phyloP scores from a whole-genome alignment of 192 early-diverging fungal genomes.

The Coemansia sp. region DNA sequence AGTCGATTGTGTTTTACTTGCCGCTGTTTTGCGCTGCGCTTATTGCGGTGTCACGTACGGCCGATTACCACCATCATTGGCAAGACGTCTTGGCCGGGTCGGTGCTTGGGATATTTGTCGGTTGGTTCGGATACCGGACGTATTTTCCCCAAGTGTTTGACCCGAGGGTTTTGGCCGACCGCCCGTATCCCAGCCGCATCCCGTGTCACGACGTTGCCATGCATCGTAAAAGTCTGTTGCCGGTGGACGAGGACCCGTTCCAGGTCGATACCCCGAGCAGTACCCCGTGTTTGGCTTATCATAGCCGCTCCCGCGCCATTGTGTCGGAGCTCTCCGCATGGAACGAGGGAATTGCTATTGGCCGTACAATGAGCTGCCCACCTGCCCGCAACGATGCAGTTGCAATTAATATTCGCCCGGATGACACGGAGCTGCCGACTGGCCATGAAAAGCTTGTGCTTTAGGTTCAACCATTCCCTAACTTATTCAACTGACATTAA shows the following conservation, averaged over 20 bases:
- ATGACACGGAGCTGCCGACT: not conserved
- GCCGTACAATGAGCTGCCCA: not conserved
- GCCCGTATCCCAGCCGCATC: slow-evolving; percentile 52
- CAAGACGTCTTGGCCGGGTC: slow-evolving; percentile 67
- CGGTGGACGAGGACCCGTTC: slow-evolving; percentile 44
- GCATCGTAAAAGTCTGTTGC: slow-evolving; percentile 9
- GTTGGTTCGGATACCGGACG: slow-evolving; percentile 48
- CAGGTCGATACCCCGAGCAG: slow-evolving; percentile 22
- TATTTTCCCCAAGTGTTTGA: slow-evolving; percentile 43
- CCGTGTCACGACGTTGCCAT: slow-evolving; percentile 7
- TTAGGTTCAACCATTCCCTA: not conserved
- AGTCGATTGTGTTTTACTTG: slow-evolving; percentile 58
- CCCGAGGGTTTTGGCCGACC: slow-evolving; percentile 30
- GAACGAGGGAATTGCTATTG: not conserved
- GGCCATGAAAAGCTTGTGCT: not conserved
- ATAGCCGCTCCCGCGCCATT: not conserved
- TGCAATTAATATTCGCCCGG: not conserved
- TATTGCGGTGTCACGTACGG: slow-evolving; percentile 60
- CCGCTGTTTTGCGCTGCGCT: slow-evolving; percentile 52
- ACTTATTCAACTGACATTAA: no score
- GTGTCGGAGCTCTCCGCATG: not conserved
- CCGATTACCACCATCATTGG: slow-evolving; percentile 68
- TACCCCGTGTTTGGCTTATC: not conserved
- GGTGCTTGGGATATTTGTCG: slow-evolving; percentile 29
- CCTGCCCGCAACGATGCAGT: not conserved